Conservation (phyloP, 2,329 filamentous ascomycete species). For the Botrytis fragariae region DNA sequence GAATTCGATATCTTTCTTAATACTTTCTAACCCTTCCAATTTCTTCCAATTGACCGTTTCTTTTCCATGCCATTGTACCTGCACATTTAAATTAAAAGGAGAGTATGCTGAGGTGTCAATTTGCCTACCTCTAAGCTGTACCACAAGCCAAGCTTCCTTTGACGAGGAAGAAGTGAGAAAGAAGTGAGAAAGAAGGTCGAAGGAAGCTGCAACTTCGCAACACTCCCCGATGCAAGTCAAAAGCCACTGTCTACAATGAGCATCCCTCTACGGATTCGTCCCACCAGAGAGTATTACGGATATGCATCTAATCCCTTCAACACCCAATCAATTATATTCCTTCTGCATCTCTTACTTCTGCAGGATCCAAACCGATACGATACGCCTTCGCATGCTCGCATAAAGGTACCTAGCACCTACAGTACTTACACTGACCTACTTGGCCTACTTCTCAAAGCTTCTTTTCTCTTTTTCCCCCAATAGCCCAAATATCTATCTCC, state of each 20-base stretch:
- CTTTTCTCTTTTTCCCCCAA: not conserved
- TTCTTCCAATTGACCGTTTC: not conserved
- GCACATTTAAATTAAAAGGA: constrained; percentile 5
- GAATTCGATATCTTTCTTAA: not conserved
- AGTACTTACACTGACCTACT: not conserved
- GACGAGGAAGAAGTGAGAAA: not conserved
- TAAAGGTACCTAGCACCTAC: not conserved
- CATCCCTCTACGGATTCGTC: not conserved
- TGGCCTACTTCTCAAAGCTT: not conserved
- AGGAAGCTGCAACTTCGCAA: constrained; percentile 4
- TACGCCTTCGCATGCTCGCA: not conserved
- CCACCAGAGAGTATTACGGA: not conserved
- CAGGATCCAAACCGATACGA: not conserved
- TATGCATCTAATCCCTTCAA: not conserved
- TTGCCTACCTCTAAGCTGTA: not conserved
- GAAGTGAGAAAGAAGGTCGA: not conserved
- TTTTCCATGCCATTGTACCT: not conserved
- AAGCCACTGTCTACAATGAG: not conserved
- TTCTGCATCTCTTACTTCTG: constrained; percentile 3
- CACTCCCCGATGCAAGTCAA: not conserved
- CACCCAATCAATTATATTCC: not conserved
- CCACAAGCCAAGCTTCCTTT: not conserved
- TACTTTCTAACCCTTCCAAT: not conserved
- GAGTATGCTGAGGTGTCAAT: constrained; percentile 1
- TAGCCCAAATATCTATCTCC: not conserved